Base-by-base conservation (phyloP, 192 early-diverging fungal genomes). In the Dissophora ornata region DNA sequence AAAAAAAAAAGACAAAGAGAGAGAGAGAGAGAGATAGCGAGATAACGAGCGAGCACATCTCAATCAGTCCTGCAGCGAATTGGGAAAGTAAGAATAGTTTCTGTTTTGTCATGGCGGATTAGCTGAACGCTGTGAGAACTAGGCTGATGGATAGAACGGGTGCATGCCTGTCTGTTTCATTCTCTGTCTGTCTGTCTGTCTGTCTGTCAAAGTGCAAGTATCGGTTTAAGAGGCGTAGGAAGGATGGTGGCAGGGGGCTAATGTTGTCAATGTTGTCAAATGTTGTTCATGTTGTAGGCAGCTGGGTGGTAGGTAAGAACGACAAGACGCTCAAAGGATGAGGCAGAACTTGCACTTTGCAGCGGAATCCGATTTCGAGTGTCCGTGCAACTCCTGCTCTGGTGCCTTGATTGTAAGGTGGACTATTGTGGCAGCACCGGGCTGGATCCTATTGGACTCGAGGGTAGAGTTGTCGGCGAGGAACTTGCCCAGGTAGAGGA, bases 401-500 rank as follows among this genome's bases (percentile, higher is more conserved):
- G 57, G 65, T 24, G 78, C 63, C 51, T 79, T 84, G 52, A 84
- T 81, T 28, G 80, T 80, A 40, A 84, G 63, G 56, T 84, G 82
- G 24, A 71, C 80, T 73, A 81, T 84, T 53, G 77, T 84, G 1
- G 61, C 62, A 18, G 70, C 59, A 2, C 80, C 82, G 1, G 77
- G 57, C 25, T 74, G 65, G 44, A 84, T 84, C 55, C 77, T 84
- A 54, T 81, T 84, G 40, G 75, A 62, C 54, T 81, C 70, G 30
- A 84, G 80, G 0, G 82, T 81, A 12, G 75, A 69, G 46, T 16
- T 54, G 46, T 84, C 80, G 25, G 81, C 80, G 18, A 84, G 67
- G 53, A 84, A 81, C 62, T 77, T 74, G 40, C 82, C 82, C 48
- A 74, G 56, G 51, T 84, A 81, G 15, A 84, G 70, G 44, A 84